Evolutionary conservation across 2,329 filamentous ascomycete genomes (phyloP), one percentile per base, ranked within the genome.

Genomic region (Alternaria triticimaculans): DNA sequence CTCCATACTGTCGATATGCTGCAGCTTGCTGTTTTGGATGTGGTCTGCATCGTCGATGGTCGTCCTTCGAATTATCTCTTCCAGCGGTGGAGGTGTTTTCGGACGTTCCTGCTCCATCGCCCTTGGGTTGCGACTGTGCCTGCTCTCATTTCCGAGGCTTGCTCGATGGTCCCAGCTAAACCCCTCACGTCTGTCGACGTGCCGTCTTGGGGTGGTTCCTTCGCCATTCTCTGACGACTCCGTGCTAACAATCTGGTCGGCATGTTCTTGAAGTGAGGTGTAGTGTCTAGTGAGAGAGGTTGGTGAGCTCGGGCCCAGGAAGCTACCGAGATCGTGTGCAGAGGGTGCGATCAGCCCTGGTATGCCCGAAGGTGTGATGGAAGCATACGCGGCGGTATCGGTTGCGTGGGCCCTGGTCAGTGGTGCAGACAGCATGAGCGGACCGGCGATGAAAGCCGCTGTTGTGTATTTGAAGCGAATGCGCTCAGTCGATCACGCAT

Each of bases 211-310:
- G 12, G 69, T 71, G 8, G 63, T 51, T 10, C 30, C 62, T 15
- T 55, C 46, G 25, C 63, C 59, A 7, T 61, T 58, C 2, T 49
- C 43, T 5, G 51, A 60, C 10, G 62, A 8, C 18, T 58, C 23
- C 0, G 44, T 62, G 25, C 44, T 54, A 18, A 58, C 56, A 5
- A 70, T 26, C 14, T 65, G 58, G 41, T 72, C 62, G 20, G 71
- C 72, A 63, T 79, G 75, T 11, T 78, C 72, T 57, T 73, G 71
- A 4, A 77, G 58, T 33, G 75, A 68, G 25, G 62, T 67, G 56
- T 68, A 72, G 23, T 75, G 70, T 45, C 69, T 66, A 6, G 65
- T 50, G 11, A 68, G 44, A 8, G 56, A 51, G 12, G 64, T 62
- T 14, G 46, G 55, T 6, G 62, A 56, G 56, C 44, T 55, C 20